phyloP scores from a whole-genome alignment of 768 basidiomycete species.

The Lenzites betulinus region DNA sequence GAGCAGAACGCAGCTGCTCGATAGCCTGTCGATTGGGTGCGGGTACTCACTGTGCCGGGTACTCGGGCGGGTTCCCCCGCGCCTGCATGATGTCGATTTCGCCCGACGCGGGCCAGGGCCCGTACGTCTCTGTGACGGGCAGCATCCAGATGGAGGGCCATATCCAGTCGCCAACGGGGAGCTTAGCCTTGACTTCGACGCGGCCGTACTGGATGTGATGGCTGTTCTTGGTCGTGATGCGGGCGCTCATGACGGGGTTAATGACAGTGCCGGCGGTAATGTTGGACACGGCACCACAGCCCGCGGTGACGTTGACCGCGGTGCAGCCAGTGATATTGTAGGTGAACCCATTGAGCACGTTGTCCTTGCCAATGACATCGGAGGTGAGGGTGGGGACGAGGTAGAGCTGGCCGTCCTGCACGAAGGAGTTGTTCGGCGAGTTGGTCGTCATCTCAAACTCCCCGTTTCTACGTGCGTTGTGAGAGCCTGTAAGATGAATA shows the following conservation, averaged over 20 bases:
- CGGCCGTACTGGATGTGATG: constrained; percentile 79
- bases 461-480: constrained; percentile 50
- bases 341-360: constrained; percentile 65
- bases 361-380: constrained; percentile 57
- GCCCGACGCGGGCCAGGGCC: constrained; percentile 67
- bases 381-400: constrained; percentile 85
- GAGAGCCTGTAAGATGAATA: not conserved
- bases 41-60: constrained; percentile 41
- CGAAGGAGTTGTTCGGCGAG: constrained; percentile 71
- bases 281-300: constrained; percentile 75
- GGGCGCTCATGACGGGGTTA: constrained; percentile 82
- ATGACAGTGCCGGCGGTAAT: constrained; percentile 66
- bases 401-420: constrained; percentile 73
- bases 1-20: constrained; percentile 20
- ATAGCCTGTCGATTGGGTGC: constrained; percentile 12
- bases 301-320: constrained; percentile 44
- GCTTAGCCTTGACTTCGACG: constrained; percentile 81
- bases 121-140: constrained; percentile 65
- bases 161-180: constrained; percentile 69
- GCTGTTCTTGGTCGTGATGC: constrained; percentile 72
- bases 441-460: constrained; percentile 87
- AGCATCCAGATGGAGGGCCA: constrained; percentile 89
- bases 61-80: constrained; percentile 55
- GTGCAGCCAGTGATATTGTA: constrained; percentile 88
- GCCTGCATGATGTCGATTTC: constrained; percentile 71